A percentile compares a stretch with the other conserved stretches of the same genome.
Evolutionary conservation across 108 stramenopile species (phyloP).

Genomic region (Fistulifera pelliculosa): DNA sequence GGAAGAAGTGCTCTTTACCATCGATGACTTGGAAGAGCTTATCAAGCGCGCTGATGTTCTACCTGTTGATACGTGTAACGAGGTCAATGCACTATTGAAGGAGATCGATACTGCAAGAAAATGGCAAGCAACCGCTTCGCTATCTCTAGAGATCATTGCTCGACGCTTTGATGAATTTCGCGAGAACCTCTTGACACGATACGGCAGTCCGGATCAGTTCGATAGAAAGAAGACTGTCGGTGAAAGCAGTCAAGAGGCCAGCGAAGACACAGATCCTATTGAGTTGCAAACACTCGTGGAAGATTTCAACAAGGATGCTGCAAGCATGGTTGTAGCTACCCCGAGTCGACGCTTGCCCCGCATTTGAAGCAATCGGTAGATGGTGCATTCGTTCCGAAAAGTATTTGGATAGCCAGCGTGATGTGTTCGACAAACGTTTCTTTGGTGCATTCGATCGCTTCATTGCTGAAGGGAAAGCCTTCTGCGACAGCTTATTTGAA

Average conservation of each 20-base stretch:
- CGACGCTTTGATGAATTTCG: constrained; percentile 32
- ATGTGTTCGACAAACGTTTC: constrained; percentile 45
- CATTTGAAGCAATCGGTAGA: constrained; percentile 33
- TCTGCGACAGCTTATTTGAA: constrained; percentile 12
- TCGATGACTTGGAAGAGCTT: constrained; percentile 1
- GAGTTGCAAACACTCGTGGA: constrained; percentile 26
- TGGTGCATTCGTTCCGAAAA: constrained; percentile 41
- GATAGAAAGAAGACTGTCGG: constrained; percentile 6
- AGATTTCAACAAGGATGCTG: constrained; percentile 30
- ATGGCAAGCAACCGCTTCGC: constrained; percentile 41
- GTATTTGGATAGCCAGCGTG: constrained; percentile 31
- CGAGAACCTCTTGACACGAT: constrained; percentile 16
- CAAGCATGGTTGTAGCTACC: constrained; percentile 28
- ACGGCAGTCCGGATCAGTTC: constrained; percentile 23
- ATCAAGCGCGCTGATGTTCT: constrained; percentile 28
- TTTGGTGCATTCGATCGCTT: constrained; percentile 59
- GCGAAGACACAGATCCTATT: no score
- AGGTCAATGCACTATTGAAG: constrained; percentile 32
- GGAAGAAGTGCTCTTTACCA: not conserved
- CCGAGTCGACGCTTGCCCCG: constrained; percentile 41
- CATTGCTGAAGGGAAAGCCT: constrained; percentile 36
- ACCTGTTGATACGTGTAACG: constrained; percentile 36
- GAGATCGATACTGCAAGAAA: constrained; percentile 28
- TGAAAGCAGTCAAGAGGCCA: no score
- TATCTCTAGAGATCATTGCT: constrained; percentile 35